Conservation (phyloP, 768 basidiomycete species). For the Harrya chromipes region DNA sequence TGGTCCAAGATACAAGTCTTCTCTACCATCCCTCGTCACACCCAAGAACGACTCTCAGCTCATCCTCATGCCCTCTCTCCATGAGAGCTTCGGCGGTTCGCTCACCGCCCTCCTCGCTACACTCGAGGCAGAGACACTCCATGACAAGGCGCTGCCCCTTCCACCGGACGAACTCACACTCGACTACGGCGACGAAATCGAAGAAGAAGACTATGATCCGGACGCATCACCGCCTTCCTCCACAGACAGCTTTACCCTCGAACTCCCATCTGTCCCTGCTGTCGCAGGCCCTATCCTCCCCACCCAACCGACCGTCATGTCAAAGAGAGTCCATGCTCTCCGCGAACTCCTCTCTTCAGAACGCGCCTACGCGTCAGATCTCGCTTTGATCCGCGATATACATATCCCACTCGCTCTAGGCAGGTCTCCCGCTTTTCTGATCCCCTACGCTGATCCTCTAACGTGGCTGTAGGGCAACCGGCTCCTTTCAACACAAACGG, state of each 20-base stretch:
- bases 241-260: constrained; percentile 26
- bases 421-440: constrained; percentile 32
- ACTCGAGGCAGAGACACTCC: constrained; percentile 27
- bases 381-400: constrained; percentile 72
- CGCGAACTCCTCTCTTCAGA: constrained; percentile 78
- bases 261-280: constrained; percentile 3
- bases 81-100: constrained; percentile 32
- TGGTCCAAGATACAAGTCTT: constrained; percentile 16
- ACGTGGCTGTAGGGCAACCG: constrained; percentile 36
- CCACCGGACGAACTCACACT: constrained; percentile 23
- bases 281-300: constrained; percentile 17
- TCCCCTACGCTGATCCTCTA: constrained; percentile 5
- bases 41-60: constrained; percentile 8
- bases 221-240: constrained; percentile 24
- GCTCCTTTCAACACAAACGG: constrained; percentile 35
- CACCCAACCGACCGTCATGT: constrained; percentile 37
- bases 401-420: constrained; percentile 79
- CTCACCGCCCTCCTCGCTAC: constrained; percentile 30
- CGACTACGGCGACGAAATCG: constrained; percentile 22
- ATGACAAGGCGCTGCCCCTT: constrained; percentile 31
- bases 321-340: constrained; percentile 76
- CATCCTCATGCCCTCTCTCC: constrained; percentile 30
- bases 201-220: constrained; percentile 29
- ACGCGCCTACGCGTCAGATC: constrained; percentile 78
- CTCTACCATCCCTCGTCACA: constrained; percentile 8